A percentile compares a stretch with the other conserved stretches of the same genome.
These are phyloP conservation scores for Cyberlindnera amylophila DNA, from an alignment of 805 yeast genomes.

Conservation along the genomic window DNA sequence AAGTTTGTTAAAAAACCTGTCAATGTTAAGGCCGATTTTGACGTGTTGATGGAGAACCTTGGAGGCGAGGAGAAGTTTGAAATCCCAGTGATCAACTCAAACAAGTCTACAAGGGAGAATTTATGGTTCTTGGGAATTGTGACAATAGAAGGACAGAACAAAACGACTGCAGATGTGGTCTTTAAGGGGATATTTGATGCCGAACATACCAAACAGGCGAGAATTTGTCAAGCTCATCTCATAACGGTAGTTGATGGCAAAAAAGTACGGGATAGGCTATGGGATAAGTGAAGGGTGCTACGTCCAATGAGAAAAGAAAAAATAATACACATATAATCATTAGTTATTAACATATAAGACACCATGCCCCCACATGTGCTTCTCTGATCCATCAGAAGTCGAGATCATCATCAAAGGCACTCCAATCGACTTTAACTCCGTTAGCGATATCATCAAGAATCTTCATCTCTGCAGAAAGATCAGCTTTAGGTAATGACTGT, in stretches of 20 bases:
- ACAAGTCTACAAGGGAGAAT: conserved; percentile 14
- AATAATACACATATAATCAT: not conserved
- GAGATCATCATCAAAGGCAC: conserved; percentile 21
- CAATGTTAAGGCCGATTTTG: conserved; percentile 14
- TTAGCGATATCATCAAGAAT: conserved; percentile 16
- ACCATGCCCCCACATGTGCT: too few species aligned
- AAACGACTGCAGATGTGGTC: conserved; percentile 16
- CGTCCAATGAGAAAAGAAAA: not conserved
- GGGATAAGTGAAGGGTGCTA: conserved; percentile 13
- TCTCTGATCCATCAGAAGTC: too few species aligned
- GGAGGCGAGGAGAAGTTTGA: conserved; percentile 23
- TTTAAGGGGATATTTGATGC: conserved; percentile 26
- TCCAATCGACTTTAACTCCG: conserved; percentile 23
- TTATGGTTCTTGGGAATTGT: conserved; percentile 22
- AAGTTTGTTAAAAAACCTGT: conserved; percentile 19
- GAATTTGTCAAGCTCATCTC: conserved; percentile 19
- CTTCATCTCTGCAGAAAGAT: conserved; percentile 10
- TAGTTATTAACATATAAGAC: too few species aligned
- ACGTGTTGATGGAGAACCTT: conserved; percentile 21
- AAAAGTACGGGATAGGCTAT: conserved; percentile 17
- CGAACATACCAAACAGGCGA: conserved; percentile 27
- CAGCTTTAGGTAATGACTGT: not conserved
- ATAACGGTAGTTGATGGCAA: conserved; percentile 17
- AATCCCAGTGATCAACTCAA: conserved; percentile 20
- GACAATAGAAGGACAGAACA: conserved; percentile 19